Conservation (phyloP, 2,329 filamentous ascomycete genomes). For the Dryadomyces quercus-mongolicae region DNA sequence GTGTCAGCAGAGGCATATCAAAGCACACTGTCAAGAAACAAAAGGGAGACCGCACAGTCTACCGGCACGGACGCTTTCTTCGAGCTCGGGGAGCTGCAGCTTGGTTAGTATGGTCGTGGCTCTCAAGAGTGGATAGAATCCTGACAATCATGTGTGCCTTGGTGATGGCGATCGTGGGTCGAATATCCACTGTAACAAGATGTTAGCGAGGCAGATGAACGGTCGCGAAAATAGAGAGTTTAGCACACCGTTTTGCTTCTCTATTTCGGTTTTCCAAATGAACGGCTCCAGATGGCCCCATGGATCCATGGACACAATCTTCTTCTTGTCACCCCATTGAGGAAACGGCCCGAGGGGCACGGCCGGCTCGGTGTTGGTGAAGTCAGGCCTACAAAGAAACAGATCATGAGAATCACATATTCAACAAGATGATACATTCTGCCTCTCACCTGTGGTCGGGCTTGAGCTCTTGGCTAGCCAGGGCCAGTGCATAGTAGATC, state of each 20-base stretch:
- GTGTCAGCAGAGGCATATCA: background rate
- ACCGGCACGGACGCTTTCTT: constrained; percentile 72
- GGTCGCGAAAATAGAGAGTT: background rate
- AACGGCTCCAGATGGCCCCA: constrained; percentile 78
- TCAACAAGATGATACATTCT: background rate
- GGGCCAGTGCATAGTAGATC: constrained; percentile 86
- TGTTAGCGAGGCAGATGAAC: background rate
- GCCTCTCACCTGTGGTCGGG: constrained; percentile 49
- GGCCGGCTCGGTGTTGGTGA: constrained; percentile 76
- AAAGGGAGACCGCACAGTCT: constrained; percentile 38
- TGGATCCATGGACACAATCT: constrained; percentile 97
- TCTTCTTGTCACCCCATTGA: constrained; percentile 79
- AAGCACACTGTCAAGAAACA: background rate
- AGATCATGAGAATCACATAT: background rate
- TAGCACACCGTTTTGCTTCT: constrained; percentile 53
- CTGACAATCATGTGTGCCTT: constrained; percentile 77
- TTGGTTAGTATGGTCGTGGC: background rate
- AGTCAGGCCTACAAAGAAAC: constrained; percentile 34
- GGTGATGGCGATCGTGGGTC: constrained; percentile 84
- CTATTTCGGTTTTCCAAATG: constrained; percentile 69
- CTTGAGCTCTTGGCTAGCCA: constrained; percentile 81
- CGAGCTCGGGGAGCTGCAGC: constrained; percentile 68
- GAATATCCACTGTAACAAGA: constrained; percentile 52
- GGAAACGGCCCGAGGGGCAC: constrained; percentile 78
- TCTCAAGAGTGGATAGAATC: background rate